These are phyloP conservation scores for Magnaporthales sp. DNA, from an alignment of 2,329 filamentous ascomycete species.

Conservation along the genomic window DNA sequence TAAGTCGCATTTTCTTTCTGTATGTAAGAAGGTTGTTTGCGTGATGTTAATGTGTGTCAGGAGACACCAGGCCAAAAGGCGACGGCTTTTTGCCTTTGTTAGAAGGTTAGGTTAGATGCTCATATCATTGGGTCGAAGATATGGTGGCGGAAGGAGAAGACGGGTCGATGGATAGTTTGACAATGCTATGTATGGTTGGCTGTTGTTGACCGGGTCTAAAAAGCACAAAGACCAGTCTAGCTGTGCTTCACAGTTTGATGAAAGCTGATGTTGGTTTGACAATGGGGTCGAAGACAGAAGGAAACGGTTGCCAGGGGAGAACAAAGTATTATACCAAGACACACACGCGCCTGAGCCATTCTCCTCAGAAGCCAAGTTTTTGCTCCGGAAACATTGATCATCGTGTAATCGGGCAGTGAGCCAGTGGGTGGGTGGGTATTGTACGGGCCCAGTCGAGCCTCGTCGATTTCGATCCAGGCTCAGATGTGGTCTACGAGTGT, in stretches of 20 bases:
- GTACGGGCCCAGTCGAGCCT: background rate
- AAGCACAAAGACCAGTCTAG: background rate
- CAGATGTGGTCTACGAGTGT: background rate
- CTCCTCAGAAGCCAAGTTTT: background rate
- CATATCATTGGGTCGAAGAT: background rate
- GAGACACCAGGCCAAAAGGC: background rate
- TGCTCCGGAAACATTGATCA: background rate
- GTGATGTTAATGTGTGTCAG: background rate
- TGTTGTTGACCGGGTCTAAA: background rate
- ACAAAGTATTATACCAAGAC: background rate
- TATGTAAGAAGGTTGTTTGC: background rate
- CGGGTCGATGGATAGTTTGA: background rate
- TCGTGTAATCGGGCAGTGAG: background rate
- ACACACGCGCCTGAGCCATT: background rate
- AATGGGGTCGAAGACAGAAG: background rate
- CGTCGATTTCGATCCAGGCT: background rate
- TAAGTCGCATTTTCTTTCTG: background rate
- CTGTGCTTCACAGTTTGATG: background rate
- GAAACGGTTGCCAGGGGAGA: background rate
- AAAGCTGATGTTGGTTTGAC: background rate
- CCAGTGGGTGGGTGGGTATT: background rate
- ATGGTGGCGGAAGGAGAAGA: background rate
- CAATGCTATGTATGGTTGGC: background rate
- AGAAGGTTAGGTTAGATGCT: background rate
- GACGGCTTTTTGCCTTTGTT: background rate